Evolutionary conservation across 176 grass and related monocot species (phyloP), one percentile per base, ranked within the genome.

Genomic region (Oryza glumipatula): DNA sequence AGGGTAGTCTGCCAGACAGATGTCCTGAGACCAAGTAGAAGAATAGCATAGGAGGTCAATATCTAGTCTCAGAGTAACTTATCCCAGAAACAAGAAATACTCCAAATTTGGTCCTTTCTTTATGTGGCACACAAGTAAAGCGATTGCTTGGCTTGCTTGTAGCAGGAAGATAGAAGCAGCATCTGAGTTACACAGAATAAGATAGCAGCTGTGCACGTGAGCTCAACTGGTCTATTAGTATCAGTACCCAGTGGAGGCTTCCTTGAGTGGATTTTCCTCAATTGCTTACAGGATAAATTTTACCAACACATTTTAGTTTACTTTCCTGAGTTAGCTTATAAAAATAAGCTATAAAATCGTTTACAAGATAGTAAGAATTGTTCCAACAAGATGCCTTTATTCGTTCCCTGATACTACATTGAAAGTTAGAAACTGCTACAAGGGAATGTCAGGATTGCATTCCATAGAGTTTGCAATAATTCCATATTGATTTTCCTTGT

Each of bases 1-100:
- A 77, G 88, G 92, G 67, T 99, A 96, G 32, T 99, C 97, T 78
- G 88, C 91, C 61, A 99, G 79, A 76, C 91, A 93, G 76, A 99
- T 88, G 84, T 99, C 97, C 97, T 99, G 78, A 65, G 75, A 51
- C 35, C 58, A 63, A 23, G 58, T 23, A 63, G 58, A 63, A 38
- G 38, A 79, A 60, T 69, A 68, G 76, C 26, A 76, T 36, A 61
- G 1, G 23, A 32, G 17, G 38, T 63, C 21, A 86, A 48, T 48
- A 72, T 56, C 23, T 76, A 36, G 41, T 67, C 54, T 73, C 67
- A 26, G 39, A 46, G 21, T 86, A 80, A 86, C n/a, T 82, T 19
- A 5, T 49, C 44, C 74, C 24, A 71, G 24, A 70, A 68, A 1
- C 2, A 85, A 12, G 28, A 17, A 32, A 77, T 1, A 11, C 47